phyloP scores from a whole-genome alignment of 2,329 filamentous ascomycete species.

The Talaromyces amestolkiae region DNA sequence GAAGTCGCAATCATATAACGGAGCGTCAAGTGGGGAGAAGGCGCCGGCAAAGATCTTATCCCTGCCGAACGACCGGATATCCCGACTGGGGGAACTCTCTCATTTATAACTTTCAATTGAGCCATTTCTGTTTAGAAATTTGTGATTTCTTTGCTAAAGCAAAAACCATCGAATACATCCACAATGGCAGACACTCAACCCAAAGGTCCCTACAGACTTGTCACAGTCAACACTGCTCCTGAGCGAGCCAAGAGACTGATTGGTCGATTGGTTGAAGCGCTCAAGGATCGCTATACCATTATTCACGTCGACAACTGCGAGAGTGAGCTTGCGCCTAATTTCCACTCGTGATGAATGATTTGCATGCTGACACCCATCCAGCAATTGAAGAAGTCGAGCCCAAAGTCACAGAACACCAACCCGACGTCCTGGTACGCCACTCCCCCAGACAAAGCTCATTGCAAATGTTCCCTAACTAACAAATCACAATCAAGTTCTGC shows the following conservation, averaged over 20 bases:
- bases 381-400: slow-evolving; percentile 55
- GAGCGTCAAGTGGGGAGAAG: slow-evolving; percentile 21
- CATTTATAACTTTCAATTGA: not conserved
- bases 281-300: slow-evolving; percentile 65
- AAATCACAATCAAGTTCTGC: slow-evolving; percentile 49
- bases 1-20: slow-evolving; percentile 9
- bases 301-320: slow-evolving; percentile 61
- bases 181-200: slow-evolving; percentile 25
- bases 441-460: not conserved
- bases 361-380: slow-evolving; percentile 19
- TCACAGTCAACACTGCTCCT: slow-evolving; percentile 67
- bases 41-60: slow-evolving; percentile 22
- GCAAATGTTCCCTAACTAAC: not conserved
- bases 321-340: slow-evolving; percentile 45
- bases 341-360: not conserved
- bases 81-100: slow-evolving; percentile 22
- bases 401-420: slow-evolving; percentile 53
- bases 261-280: slow-evolving; percentile 58
- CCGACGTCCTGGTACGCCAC: slow-evolving; percentile 53
- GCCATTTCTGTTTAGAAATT: not conserved
- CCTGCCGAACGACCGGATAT: slow-evolving; percentile 4
- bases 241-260: slow-evolving; percentile 63
- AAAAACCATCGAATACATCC: slow-evolving; percentile 19
- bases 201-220: slow-evolving; percentile 60
- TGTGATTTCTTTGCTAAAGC: not conserved